Evolutionary conservation across 116 monocot species (phyloP).

Genomic region (Iris pallida): DNA sequence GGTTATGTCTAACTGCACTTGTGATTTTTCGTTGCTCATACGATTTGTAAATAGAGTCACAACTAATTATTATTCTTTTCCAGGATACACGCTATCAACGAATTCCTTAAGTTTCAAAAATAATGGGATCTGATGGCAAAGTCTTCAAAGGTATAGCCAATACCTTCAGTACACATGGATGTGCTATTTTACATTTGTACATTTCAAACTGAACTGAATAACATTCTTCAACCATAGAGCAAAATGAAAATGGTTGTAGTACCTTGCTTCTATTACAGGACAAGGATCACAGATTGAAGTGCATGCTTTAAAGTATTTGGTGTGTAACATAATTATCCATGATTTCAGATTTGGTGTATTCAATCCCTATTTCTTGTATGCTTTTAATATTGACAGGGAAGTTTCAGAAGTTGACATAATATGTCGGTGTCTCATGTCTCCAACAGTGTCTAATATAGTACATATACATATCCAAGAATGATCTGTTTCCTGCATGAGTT

Average conservation of each 20-base stretch:
- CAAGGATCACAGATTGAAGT: background rate
- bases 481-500: too few relatives aligned
- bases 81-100: background rate
- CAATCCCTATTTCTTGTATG: too few relatives aligned
- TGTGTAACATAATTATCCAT: background rate
- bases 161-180: background rate
- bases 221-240: background rate
- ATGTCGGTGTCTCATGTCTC: too few relatives aligned
- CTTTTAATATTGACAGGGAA: too few relatives aligned
- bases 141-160: conserved; percentile 5
- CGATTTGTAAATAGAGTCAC: background rate
- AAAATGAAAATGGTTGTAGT: background rate
- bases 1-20: background rate
- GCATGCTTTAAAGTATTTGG: background rate
- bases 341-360: background rate
- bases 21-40: background rate
- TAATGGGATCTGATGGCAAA: conserved; percentile 14
- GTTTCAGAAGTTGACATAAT: too few relatives aligned
- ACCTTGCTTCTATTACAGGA: background rate
- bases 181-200: background rate
- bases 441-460: too few relatives aligned
- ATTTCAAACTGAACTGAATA: background rate
- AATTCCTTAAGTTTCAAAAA: conserved; percentile 1
- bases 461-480: too few relatives aligned
- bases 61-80: conserved; percentile 2